Percentiles rank a stretch among this genome's conserved stretches.
phyloP scores from a whole-genome alignment of 2,329 filamentous ascomycete genomes.

The Orbilia blumenaviensis region DNA sequence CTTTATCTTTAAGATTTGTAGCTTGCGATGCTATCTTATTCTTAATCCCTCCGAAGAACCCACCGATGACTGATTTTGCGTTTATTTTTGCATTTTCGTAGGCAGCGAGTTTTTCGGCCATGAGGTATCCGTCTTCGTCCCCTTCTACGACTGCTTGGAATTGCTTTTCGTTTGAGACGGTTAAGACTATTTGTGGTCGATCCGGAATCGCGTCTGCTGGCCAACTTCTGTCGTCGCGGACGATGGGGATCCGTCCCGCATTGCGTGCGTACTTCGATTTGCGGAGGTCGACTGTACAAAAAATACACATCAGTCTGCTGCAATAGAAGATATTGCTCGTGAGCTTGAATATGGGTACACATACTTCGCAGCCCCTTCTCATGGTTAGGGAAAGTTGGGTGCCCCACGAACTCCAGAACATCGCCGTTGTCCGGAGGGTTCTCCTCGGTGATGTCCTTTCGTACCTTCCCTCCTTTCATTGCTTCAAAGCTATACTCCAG shows the following conservation, averaged over 20 bases:
- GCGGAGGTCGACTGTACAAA: background rate
- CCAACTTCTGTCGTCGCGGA: background rate
- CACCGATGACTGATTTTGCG: background rate
- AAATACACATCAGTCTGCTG: background rate
- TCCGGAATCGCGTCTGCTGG: background rate
- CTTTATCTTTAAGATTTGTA: background rate
- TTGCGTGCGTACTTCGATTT: background rate
- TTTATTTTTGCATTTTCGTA: background rate
- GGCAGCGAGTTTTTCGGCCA: background rate
- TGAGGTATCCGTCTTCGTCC: background rate
- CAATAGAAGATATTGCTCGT: background rate
- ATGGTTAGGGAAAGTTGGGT: background rate
- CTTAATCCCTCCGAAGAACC: background rate
- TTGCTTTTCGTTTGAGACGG: background rate
- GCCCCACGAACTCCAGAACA: conserved; percentile 4
- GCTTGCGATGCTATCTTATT: background rate
- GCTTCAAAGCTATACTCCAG: conserved; percentile 3
- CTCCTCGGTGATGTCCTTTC: background rate
- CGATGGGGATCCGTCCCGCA: background rate
- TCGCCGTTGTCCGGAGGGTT: conserved; percentile 6
- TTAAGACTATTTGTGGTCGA: background rate
- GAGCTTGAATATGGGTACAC: background rate
- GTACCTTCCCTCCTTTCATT: background rate
- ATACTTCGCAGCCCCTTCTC: background rate
- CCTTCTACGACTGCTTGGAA: background rate